phyloP scores from a whole-genome alignment of 345 rosid species.

The Melaleuca alternifolia region DNA sequence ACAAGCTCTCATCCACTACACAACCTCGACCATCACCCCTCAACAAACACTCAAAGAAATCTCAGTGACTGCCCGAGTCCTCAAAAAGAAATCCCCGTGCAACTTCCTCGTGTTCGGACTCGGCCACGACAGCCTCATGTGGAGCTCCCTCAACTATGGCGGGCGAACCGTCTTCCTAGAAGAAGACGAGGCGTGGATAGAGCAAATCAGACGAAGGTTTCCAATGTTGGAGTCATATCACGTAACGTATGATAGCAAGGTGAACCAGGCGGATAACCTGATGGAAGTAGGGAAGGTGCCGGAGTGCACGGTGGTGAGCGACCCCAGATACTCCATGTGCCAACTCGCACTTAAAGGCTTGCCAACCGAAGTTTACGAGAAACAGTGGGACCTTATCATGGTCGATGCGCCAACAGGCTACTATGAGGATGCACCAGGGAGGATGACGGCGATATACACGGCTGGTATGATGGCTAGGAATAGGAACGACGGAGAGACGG shows the following conservation, averaged over 20 bases:
- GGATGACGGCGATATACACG: constrained; percentile 79
- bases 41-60: constrained; percentile 78
- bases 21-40: constrained; percentile 78
- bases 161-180: constrained; percentile 80
- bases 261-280: constrained; percentile 53
- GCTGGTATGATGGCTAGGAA: constrained; percentile 92
- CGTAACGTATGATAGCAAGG: constrained; percentile 68
- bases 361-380: constrained; percentile 66
- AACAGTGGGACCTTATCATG: constrained; percentile 76
- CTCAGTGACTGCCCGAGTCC: constrained; percentile 37
- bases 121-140: constrained; percentile 90
- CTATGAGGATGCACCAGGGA: constrained; percentile 73
- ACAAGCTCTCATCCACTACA: constrained; percentile 65
- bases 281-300: constrained; percentile 63
- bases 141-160: constrained; percentile 81
- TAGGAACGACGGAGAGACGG: constrained; percentile 53
- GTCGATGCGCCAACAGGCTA: constrained; percentile 86
- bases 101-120: constrained; percentile 89
- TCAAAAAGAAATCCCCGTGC: constrained; percentile 70
- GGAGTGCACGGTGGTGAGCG: constrained; percentile 57
- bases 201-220: constrained; percentile 47
- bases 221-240: constrained; percentile 70
- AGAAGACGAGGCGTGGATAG: constrained; percentile 85
- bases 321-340: constrained; percentile 68
- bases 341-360: constrained; percentile 75